phyloP scores from a whole-genome alignment of 495 filamentous ascomycete genomes.

The Podospora australis region DNA sequence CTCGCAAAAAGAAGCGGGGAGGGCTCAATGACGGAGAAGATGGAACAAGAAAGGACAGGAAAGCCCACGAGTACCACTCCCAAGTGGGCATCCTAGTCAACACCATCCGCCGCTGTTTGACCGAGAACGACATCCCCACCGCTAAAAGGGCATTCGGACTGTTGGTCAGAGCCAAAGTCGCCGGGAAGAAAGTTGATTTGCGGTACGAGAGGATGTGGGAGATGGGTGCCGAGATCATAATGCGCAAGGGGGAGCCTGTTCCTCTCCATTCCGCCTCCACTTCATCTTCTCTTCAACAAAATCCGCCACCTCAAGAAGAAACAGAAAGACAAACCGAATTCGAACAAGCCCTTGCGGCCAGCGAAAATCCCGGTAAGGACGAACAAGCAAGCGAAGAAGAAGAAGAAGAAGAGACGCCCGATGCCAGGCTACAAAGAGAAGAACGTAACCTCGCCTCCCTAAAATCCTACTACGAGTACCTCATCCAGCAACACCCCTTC shows the following conservation, averaged over 20 bases:
- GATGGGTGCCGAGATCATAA: constrained; percentile 37
- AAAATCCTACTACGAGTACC: constrained; percentile 26
- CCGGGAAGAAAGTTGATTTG: constrained; percentile 30
- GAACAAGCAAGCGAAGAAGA: neutral
- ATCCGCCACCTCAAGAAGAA: neutral
- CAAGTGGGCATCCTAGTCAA: constrained; percentile 29
- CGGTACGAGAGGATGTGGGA: constrained; percentile 33
- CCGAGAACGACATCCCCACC: constrained; percentile 29
- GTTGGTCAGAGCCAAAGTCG: constrained; percentile 23
- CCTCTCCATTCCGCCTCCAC: neutral
- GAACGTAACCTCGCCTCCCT: constrained; percentile 22
- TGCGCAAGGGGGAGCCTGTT: constrained; percentile 29
- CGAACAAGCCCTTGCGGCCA: neutral
- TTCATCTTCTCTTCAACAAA: neutral
- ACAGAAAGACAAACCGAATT: neutral
- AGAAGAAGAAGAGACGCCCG: neutral
- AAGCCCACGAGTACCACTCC: constrained; percentile 6
- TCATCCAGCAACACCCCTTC: constrained; percentile 36
- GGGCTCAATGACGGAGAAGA: neutral
- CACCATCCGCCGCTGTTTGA: constrained; percentile 31
- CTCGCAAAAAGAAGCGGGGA: neutral
- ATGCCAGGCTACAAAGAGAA: neutral
- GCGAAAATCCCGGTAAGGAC: neutral
- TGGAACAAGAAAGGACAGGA: too few species aligned
- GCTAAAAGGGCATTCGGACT: constrained; percentile 37